Evolutionary conservation across 495 filamentous ascomycete genomes (phyloP).

Genomic region (Aspergillus haitiensis): DNA sequence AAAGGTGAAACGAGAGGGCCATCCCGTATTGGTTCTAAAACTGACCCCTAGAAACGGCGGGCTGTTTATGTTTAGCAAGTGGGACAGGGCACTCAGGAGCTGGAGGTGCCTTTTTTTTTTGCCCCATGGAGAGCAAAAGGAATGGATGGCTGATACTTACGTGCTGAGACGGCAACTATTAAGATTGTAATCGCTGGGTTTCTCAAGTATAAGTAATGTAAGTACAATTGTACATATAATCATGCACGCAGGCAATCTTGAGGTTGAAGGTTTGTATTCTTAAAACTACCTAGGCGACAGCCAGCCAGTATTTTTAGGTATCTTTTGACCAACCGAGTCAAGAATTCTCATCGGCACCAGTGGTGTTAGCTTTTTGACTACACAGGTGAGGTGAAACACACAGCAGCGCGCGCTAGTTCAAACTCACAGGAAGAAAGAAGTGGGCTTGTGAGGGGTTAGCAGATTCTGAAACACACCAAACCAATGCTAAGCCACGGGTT

Average conservation of each 20-base stretch:
- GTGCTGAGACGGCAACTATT: no score
- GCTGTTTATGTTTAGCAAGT: constrained; percentile 8
- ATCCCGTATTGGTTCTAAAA: constrained; percentile 19
- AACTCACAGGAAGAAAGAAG: constrained; percentile 10
- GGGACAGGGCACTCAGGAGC: background rate
- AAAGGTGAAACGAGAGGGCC: constrained; percentile 27
- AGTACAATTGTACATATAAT: no score
- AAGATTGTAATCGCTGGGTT: no score
- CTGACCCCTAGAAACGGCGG: constrained; percentile 23
- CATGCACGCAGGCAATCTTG: no score
- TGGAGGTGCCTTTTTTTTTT: background rate
- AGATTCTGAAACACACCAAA: constrained; percentile 23
- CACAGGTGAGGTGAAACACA: constrained; percentile 24
- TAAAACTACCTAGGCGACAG: no score
- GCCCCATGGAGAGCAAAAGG: background rate
- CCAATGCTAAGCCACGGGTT: constrained; percentile 15
- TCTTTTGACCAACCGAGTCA: background rate
- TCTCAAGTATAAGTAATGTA: no score
- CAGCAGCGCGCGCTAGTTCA: constrained; percentile 24
- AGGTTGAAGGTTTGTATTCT: no score
- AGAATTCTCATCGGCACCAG: constrained; percentile 1
- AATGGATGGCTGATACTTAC: no score
- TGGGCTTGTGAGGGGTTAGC: constrained; percentile 12
- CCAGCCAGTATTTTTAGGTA: no score
- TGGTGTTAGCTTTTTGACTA: background rate